phyloP scores from a whole-genome alignment of 345 rosid species.

The Dimocarpus longan region DNA sequence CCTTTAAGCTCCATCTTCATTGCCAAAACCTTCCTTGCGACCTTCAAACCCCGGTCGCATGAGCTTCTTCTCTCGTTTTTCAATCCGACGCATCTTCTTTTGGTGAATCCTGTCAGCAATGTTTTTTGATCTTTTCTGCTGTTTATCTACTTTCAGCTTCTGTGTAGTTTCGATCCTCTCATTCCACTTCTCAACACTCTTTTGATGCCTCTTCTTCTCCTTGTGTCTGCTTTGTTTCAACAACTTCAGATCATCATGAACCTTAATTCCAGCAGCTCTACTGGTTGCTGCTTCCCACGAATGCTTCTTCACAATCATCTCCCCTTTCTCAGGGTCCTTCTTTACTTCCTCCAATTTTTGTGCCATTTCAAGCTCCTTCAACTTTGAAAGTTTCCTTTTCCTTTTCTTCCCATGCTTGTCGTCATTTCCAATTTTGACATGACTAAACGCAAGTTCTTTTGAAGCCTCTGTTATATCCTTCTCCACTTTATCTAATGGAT shows the following conservation, averaged over 20 bases:
- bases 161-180: slow-evolving; percentile 64
- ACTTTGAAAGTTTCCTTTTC: slow-evolving; percentile 64
- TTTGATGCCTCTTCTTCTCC: slow-evolving; percentile 70
- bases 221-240: slow-evolving; percentile 77
- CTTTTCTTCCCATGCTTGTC: slow-evolving; percentile 54
- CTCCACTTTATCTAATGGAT: slow-evolving; percentile 46
- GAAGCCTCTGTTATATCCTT: slow-evolving; percentile 72
- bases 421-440: slow-evolving; percentile 69
- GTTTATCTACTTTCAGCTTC: slow-evolving; percentile 70
- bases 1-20: background rate
- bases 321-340: slow-evolving; percentile 83
- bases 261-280: slow-evolving; percentile 81
- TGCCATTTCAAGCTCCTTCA: slow-evolving; percentile 70
- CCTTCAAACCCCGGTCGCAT: slow-evolving; percentile 94
- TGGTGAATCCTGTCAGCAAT: slow-evolving; percentile 67
- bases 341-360: slow-evolving; percentile 59
- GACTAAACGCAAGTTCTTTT: slow-evolving; percentile 68
- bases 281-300: slow-evolving; percentile 76
- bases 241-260: slow-evolving; percentile 82
- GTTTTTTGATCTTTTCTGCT: slow-evolving; percentile 72
- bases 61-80: slow-evolving; percentile 89
- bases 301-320: slow-evolving; percentile 53
- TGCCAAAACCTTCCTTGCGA: slow-evolving; percentile 19
- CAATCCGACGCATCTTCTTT: slow-evolving; percentile 72
- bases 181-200: slow-evolving; percentile 85